phyloP scores from a whole-genome alignment of 192 early-diverging fungal species.

The Lunasporangiospora selenospora region DNA sequence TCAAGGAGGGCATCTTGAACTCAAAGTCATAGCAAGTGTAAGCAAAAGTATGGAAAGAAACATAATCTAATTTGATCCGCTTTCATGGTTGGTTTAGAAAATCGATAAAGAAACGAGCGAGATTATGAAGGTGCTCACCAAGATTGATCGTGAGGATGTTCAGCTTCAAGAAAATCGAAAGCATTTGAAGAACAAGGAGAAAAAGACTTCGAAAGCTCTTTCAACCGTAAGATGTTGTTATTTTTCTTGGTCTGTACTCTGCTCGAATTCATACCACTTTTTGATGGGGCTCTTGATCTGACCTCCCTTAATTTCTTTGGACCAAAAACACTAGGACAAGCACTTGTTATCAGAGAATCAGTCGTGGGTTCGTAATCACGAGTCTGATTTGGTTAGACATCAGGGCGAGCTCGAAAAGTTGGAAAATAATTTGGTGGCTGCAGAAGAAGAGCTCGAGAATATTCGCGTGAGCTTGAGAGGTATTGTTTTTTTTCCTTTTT shows the following conservation, averaged over 20 bases:
- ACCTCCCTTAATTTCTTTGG: not conserved
- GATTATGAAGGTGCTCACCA: constrained; percentile 63
- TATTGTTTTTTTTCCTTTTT: not conserved
- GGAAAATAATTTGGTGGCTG: constrained; percentile 64
- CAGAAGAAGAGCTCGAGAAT: constrained; percentile 76
- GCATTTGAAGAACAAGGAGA: constrained; percentile 77
- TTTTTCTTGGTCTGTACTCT: not conserved
- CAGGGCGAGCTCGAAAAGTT: constrained; percentile 66
- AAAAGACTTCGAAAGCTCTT: constrained; percentile 76
- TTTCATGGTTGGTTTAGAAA: constrained; percentile 22
- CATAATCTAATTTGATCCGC: no score
- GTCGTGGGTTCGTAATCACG: constrained; percentile 73
- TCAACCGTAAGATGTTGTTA: constrained; percentile 54
- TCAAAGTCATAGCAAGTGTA: no score
- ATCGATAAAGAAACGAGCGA: constrained; percentile 65
- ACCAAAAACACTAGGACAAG: constrained; percentile 50
- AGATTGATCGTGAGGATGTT: constrained; percentile 81
- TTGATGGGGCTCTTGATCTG: constrained; percentile 28
- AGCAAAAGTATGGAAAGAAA: no score
- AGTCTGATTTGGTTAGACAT: constrained; percentile 64
- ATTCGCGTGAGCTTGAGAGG: constrained; percentile 76
- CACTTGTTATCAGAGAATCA: constrained; percentile 64
- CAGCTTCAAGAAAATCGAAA: constrained; percentile 88
- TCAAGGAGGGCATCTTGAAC: no score
- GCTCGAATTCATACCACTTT: not conserved